These are phyloP conservation scores for Moesziomyces antarcticus DNA, from an alignment of 1,284 basidiomycete genomes.

Conservation along the genomic window DNA sequence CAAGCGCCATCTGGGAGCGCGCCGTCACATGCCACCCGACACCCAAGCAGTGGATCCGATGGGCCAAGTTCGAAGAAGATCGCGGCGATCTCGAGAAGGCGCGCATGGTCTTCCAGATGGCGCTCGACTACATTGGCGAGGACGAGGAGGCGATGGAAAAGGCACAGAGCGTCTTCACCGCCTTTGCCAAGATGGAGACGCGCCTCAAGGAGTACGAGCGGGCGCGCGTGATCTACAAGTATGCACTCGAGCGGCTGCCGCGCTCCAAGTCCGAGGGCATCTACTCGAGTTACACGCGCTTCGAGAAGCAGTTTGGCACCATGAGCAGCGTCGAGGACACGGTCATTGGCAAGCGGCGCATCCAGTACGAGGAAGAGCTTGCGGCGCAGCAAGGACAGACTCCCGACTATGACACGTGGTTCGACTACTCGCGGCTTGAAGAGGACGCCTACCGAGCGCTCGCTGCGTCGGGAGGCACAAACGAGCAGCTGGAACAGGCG, in stretches of 20 bases:
- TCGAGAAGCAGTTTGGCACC: slow-evolving; percentile 97
- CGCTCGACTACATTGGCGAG: slow-evolving; percentile 95
- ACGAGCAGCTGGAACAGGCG: slow-evolving; percentile 35
- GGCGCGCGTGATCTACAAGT: slow-evolving; percentile 96
- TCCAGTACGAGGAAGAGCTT: slow-evolving; percentile 79
- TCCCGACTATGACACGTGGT: slow-evolving; percentile 96
- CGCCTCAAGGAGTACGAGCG: slow-evolving; percentile 94
- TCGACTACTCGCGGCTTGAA: slow-evolving; percentile 92
- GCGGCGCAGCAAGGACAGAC: slow-evolving; percentile 70
- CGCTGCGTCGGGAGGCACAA: slow-evolving; percentile 37
- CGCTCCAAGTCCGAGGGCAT: slow-evolving; percentile 86
- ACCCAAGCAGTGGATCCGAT: slow-evolving; percentile 95
- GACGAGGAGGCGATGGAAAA: slow-evolving; percentile 97
- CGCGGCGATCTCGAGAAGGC: slow-evolving; percentile 82
- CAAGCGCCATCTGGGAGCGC: slow-evolving; percentile 91
- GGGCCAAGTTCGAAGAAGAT: slow-evolving; percentile 96
- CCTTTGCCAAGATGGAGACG: slow-evolving; percentile 98
- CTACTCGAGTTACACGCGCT: slow-evolving; percentile 92
- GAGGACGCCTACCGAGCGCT: slow-evolving; percentile 82
- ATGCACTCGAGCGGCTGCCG: slow-evolving; percentile 89
- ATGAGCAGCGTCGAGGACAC: slow-evolving; percentile 89
- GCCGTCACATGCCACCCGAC: slow-evolving; percentile 94
- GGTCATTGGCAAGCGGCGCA: slow-evolving; percentile 92
- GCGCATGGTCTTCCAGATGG: slow-evolving; percentile 94
- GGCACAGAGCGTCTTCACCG: slow-evolving; percentile 93